A percentile compares a stretch with the other conserved stretches of the same genome.
These are phyloP conservation scores for Capillidium heterosporum DNA, from an alignment of 371 early-diverging fungal species.

Conservation along the genomic window DNA sequence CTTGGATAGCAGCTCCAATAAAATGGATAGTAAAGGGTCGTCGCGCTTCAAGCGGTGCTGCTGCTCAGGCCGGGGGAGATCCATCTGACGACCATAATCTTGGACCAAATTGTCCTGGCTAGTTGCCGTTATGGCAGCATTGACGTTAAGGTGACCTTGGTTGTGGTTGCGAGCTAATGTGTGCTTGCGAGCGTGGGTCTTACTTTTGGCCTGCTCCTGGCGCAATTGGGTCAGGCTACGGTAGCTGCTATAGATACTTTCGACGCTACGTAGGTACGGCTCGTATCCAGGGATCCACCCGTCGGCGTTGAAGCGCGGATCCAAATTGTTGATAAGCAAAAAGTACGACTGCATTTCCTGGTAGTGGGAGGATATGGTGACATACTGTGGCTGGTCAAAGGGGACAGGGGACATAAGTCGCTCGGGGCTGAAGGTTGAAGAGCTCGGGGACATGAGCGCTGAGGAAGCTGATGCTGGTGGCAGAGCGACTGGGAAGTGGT, in stretches of 20 bases:
- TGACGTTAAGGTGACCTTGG: neutral
- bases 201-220: slow-evolving; percentile 4
- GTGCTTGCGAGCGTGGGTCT: neutral
- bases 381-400: slow-evolving; percentile 39
- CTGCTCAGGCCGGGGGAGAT: slow-evolving; percentile 10
- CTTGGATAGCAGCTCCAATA: slow-evolving; percentile 38
- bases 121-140: neutral
- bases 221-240: neutral
- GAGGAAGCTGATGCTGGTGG: neutral
- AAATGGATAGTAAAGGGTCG: slow-evolving; percentile 40
- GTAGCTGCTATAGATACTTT: neutral
- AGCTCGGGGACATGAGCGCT: neutral
- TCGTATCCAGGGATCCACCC: slow-evolving; percentile 3
- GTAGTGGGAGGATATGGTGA: slow-evolving; percentile 1
- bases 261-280: neutral
- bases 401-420: slow-evolving; percentile 21
- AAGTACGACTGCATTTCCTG: slow-evolving; percentile 1
- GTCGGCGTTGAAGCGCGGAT: slow-evolving; percentile 2
- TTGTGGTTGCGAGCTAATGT: neutral
- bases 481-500: neutral
- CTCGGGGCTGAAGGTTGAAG: slow-evolving; percentile 2
- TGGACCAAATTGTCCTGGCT: neutral
- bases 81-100: neutral
- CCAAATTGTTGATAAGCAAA: slow-evolving; percentile 2
- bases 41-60: slow-evolving; percentile 31